A percentile compares a stretch with the other conserved stretches of the same genome.
Evolutionary conservation across 495 filamentous ascomycete genomes (phyloP).

Genomic region (Lepidopterella palustris): DNA sequence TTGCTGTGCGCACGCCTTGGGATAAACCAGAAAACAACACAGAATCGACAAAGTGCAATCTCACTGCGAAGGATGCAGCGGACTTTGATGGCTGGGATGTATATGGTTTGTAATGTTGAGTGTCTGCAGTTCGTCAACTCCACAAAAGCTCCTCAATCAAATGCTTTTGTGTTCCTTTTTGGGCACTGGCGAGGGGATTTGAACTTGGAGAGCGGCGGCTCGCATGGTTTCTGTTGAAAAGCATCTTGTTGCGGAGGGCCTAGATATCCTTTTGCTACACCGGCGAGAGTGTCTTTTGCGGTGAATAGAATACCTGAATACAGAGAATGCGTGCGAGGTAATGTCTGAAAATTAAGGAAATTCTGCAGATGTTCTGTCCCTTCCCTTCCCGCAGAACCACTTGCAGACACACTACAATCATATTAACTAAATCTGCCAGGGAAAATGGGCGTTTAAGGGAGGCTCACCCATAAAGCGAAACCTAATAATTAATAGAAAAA

Average conservation of each 20-base stretch:
- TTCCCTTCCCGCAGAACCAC: no score
- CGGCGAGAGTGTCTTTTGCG: background rate
- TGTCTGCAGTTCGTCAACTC: background rate
- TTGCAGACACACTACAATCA: no score
- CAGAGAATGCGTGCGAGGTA: background rate
- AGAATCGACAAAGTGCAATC: background rate
- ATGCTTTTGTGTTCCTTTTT: background rate
- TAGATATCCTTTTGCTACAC: background rate
- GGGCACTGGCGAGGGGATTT: background rate
- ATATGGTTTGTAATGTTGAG: conserved; percentile 19
- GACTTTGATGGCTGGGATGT: conserved; percentile 30
- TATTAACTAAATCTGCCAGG: no score
- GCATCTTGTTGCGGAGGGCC: background rate
- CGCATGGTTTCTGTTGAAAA: conserved; percentile 4
- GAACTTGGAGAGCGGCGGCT: background rate
- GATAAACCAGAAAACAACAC: background rate
- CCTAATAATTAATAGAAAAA: no score
- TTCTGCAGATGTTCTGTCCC: no score
- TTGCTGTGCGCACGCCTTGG: conserved; percentile 26
- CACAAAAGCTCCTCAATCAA: background rate
- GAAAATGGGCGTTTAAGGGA: no score
- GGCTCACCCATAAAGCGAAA: no score
- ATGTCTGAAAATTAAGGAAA: no score
- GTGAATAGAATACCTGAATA: conserved; percentile 7
- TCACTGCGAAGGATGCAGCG: conserved; percentile 1